Base-by-base conservation (phyloP, 768 basidiomycete species). In the Candolleomyces eurysporus region DNA sequence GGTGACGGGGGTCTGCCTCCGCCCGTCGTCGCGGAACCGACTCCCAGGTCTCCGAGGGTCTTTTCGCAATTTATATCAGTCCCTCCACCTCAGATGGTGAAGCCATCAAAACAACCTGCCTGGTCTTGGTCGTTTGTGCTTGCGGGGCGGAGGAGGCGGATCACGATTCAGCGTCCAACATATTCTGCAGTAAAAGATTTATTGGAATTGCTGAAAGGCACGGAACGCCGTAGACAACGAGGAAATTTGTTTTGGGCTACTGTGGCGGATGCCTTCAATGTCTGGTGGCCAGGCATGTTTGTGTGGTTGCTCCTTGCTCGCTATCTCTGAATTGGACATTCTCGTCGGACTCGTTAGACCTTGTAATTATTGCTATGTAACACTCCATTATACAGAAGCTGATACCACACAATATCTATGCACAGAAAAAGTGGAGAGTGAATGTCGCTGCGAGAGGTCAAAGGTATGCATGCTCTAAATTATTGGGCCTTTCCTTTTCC, bases 51-150 rank as follows among this genome's bases (percentile, higher is more conserved):
- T 6, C 40, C 57, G 21, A 59, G 59, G 22, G 17, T 56, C 13
- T 65, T 68, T 31, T 65, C 68, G 8, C 61, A 77, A 55, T 83
- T 79, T 60, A 75, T 79, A 32, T 77, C 78, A 3, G 76, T 75
- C 14, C 78, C 77, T 42, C 26, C 22, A 61, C 67, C 21, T 73
- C 68, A 26, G 52, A 61, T 40, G 31, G 59, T 30, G 59, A 67
- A 68, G 49, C 60, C 65, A 49, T 54, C 46, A 31, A 30, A 46
- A 19, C 46, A 36, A 16, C 72, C 75, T 69, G 70, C 73, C 45
- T 83, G 79, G 77, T 77, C 80, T 19, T 83, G 81, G 78, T 76
- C 81, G 17, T 89, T 89, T 66, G 76, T 79, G 22, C 76, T 88
- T 58, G 69, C 76, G 30, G 85, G 86, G 0, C 77, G 84, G 31